Conservation (phyloP, 257 asterid genomes). For the Voacanga thouarsii region DNA sequence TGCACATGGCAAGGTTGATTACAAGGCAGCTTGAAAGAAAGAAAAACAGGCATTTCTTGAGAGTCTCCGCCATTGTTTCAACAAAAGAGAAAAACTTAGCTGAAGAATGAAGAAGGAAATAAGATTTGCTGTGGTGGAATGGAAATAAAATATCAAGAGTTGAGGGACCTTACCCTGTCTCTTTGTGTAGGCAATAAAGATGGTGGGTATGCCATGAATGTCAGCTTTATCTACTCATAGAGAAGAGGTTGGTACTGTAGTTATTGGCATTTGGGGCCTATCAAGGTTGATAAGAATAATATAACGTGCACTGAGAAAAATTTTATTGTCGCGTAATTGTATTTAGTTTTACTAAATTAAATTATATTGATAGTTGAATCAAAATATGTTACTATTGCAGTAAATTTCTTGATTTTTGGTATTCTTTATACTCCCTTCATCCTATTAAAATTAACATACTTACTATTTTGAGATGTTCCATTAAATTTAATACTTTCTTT, state of each 20-base stretch:
- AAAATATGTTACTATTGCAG: no score
- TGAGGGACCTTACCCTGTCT: background rate
- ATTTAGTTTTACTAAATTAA: no score
- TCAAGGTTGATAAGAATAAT: background rate
- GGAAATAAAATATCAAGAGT: background rate
- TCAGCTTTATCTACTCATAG: slow-evolving; percentile 8
- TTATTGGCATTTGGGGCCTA: background rate
- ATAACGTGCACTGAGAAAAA: background rate
- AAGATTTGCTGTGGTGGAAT: background rate
- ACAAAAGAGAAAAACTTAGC: slow-evolving; percentile 3
- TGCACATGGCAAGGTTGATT: slow-evolving; percentile 10
- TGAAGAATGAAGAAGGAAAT: background rate
- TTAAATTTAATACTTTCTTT: no score
- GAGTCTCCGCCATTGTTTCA: slow-evolving; percentile 37
- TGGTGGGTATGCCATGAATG: slow-evolving; percentile 10
- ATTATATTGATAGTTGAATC: no score
- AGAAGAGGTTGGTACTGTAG: background rate
- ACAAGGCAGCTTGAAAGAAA: slow-evolving; percentile 22
- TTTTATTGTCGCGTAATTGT: no score
- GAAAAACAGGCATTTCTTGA: slow-evolving; percentile 37
- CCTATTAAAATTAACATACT: no score
- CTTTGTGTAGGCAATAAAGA: background rate
- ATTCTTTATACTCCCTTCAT: no score
- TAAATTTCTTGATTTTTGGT: no score
- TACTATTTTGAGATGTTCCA: no score